Evolutionary conservation across 176 grass and related monocot genomes (phyloP), one percentile per base, ranked within the genome.

Genomic region (Avena atlantica): DNA sequence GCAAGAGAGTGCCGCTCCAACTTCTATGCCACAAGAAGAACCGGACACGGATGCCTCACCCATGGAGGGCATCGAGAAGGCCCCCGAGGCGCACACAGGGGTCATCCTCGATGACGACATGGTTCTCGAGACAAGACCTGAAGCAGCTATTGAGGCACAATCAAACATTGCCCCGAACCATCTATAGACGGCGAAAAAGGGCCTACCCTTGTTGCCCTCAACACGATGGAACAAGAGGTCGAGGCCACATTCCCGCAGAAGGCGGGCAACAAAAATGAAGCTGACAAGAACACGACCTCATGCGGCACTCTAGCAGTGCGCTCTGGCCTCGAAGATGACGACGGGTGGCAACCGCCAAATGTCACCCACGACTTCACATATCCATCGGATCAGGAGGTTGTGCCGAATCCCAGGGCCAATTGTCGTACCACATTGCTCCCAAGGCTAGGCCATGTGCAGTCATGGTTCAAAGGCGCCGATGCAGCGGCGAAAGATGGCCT

Each of bases 21-120:
- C 3, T 1, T 3, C n/a, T 0, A 0, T 9, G 1, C 0, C 1
- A 24, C 10, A 62, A 20, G 59, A 62, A 24, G 9, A 0, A 4
- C 8, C 11, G 24, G n/a, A 24, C 3, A 9, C 20, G 1, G 3
- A 24, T 62, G 9, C 21, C 59, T 24, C 21, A 2, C 59, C 59
- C 10, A 62, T 62, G 21, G 59, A 62, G 1, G 59, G 21, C n/a
- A 1, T 62, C 59, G 59, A 62, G 59, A 24, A 62, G 10, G 3
- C 59, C 0, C 59, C n/a, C 0, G 59, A 62, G 8, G 59, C 0
- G 21, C 21, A 24, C 36, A 37, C 3, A 37, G 36, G 5, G 5
- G 5, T 3, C 5, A 37, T 5, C n/a, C 1, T 0, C 0, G 1
- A 11, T 62, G 9, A 0, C 12, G 59, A 9, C n/a, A 19, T 23